Percentiles rank a stretch among this genome's conserved stretches.
Conservation (phyloP, 73 alveolate species). For the Paramecium octaurelia region DNA sequence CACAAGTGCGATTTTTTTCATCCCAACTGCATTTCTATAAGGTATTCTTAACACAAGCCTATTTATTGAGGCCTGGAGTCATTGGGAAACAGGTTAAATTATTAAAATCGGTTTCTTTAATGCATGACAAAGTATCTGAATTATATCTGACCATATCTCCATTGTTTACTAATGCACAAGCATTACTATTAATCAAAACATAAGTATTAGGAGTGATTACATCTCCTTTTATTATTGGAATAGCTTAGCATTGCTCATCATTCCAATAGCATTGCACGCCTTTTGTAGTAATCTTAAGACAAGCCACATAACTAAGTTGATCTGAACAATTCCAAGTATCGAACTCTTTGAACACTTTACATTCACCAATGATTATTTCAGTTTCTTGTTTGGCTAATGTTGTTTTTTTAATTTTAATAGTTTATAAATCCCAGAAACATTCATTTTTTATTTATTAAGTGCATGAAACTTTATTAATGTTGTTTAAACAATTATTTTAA, state of each 20-base stretch:
- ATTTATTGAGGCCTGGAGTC: background rate
- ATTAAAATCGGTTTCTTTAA: background rate
- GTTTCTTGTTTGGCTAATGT: background rate
- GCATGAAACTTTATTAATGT: background rate
- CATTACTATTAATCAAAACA: background rate
- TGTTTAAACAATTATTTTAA: background rate
- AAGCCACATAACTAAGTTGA: background rate
- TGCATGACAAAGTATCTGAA: background rate
- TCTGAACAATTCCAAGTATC: background rate
- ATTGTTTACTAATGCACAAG: background rate
- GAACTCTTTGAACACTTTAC: background rate
- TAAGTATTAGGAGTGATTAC: background rate
- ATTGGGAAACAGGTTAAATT: background rate
- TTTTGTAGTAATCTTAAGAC: background rate
- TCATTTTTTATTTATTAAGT: background rate
- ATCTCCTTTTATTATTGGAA: background rate
- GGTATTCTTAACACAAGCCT: background rate
- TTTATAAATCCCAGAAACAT: background rate
- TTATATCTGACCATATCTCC: background rate
- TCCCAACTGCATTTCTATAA: slow-evolving; percentile 12
- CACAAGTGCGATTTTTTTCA: background rate
- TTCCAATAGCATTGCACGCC: background rate
- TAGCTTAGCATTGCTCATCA: background rate
- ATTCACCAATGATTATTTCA: background rate
- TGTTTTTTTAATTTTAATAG: background rate